These are phyloP conservation scores for Cnidoscolus chayamansa DNA, from an alignment of 441 rosid species.

Conservation along the genomic window DNA sequence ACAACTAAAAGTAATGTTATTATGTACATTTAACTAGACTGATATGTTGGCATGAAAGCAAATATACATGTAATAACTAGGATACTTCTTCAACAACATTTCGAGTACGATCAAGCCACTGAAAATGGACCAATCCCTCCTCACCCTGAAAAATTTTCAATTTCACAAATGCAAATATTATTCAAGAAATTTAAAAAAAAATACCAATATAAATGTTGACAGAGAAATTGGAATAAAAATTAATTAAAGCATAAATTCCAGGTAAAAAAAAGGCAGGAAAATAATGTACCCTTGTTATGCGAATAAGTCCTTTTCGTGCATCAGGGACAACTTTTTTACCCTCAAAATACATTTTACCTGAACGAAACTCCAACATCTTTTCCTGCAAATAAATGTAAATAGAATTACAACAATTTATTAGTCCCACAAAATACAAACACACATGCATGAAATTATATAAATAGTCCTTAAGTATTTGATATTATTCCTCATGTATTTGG, in stretches of 20 bases:
- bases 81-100: constrained; percentile 87
- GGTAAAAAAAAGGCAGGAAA: background rate
- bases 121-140: constrained; percentile 86
- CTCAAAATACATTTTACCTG: constrained; percentile 85
- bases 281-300: constrained; percentile 61
- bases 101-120: constrained; percentile 81
- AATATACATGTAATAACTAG: constrained; percentile 21
- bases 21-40: too few relatives aligned
- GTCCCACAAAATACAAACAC: background rate
- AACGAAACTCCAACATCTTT: constrained; percentile 85
- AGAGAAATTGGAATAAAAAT: background rate
- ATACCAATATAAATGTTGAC: background rate
- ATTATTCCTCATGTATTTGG: background rate
- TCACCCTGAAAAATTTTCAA: constrained; percentile 51
- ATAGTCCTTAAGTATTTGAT: background rate
- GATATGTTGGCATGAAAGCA: background rate
- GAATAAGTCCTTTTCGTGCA: constrained; percentile 82
- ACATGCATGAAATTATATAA: background rate
- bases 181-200: background rate
- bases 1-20: background rate
- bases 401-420: background rate
- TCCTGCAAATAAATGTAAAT: constrained; percentile 36
- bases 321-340: constrained; percentile 85
- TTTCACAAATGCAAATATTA: background rate
- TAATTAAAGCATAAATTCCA: background rate